These are phyloP conservation scores for Pythium utonaiense DNA, from an alignment of 352 stramenopile genomes.

Conservation along the genomic window DNA sequence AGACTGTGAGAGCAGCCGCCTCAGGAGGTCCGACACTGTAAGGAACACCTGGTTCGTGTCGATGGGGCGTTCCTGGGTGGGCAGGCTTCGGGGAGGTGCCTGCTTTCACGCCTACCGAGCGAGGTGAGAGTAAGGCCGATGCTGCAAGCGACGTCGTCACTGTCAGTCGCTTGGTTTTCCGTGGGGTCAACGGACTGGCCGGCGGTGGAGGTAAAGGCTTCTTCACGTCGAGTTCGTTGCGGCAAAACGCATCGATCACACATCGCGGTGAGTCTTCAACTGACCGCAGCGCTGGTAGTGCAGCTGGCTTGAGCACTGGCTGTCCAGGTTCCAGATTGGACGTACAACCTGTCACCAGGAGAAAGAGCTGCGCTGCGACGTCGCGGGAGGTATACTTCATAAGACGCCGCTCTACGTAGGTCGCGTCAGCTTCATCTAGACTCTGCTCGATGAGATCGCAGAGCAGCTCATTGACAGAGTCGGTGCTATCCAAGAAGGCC, in stretches of 20 bases:
- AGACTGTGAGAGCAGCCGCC: slow-evolving; percentile 14
- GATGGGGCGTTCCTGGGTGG: neutral
- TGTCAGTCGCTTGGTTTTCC: slow-evolving; percentile 10
- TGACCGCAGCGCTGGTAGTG: neutral
- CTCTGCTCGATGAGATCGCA: slow-evolving; percentile 16
- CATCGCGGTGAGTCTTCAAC: slow-evolving; percentile 5
- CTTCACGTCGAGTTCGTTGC: slow-evolving; percentile 7
- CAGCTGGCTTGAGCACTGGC: neutral
- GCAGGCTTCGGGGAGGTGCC: no score
- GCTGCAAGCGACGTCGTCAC: slow-evolving; percentile 10
- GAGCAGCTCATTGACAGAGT: slow-evolving; percentile 27
- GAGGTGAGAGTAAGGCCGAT: neutral
- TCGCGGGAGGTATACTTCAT: slow-evolving; percentile 25
- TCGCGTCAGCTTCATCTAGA: slow-evolving; percentile 17
- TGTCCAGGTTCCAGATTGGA: neutral
- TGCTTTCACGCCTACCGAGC: neutral
- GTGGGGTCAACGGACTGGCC: neutral
- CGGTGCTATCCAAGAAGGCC: slow-evolving; percentile 23
- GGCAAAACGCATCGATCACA: slow-evolving; percentile 16
- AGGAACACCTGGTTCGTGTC: slow-evolving; percentile 29
- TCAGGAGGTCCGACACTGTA: slow-evolving; percentile 25
- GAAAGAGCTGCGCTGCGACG: slow-evolving; percentile 21
- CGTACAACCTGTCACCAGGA: slow-evolving; percentile 7
- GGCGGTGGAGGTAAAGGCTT: neutral
- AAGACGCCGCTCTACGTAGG: slow-evolving; percentile 27